These are phyloP conservation scores for Amaranthus cruentus DNA, from an alignment of 148 eudicot genomes.

Conservation along the genomic window DNA sequence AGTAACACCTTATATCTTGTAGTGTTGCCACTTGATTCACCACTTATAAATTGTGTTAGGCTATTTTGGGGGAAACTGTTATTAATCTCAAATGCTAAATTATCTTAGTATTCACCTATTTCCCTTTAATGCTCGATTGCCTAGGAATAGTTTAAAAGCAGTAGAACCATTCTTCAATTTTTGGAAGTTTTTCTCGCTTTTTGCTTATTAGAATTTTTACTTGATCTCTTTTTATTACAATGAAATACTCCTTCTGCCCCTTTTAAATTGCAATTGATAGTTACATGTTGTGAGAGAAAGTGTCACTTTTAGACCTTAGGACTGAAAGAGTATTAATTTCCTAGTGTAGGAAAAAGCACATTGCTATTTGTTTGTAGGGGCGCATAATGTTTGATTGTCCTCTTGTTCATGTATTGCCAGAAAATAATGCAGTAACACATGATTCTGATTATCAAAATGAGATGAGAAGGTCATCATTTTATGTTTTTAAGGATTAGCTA, in stretches of 20 bases:
- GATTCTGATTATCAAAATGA: not conserved
- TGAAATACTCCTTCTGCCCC: not conserved
- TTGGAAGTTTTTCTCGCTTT: not conserved
- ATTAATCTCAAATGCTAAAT: not conserved
- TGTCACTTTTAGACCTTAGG: too few relatives aligned
- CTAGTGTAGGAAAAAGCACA: not conserved
- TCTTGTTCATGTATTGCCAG: not conserved
- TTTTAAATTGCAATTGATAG: not conserved
- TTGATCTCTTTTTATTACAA: not conserved
- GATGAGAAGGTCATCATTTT: not conserved
- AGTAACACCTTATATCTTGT: not conserved
- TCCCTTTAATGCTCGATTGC: not conserved
- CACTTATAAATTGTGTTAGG: not conserved
- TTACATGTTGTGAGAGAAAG: too few relatives aligned
- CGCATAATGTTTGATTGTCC: not conserved
- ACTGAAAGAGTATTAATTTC: too few relatives aligned
- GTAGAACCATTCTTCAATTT: not conserved
- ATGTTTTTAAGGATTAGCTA: not conserved
- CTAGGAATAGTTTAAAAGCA: not conserved
- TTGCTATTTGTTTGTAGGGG: not conserved
- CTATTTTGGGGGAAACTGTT: not conserved
- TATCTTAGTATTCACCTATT: not conserved
- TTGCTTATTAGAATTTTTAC: not conserved
- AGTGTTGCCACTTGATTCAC: not conserved
- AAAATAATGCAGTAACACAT: not conserved